phyloP scores from a whole-genome alignment of 2,329 filamentous ascomycete genomes.

The Talaromyces sp. region DNA sequence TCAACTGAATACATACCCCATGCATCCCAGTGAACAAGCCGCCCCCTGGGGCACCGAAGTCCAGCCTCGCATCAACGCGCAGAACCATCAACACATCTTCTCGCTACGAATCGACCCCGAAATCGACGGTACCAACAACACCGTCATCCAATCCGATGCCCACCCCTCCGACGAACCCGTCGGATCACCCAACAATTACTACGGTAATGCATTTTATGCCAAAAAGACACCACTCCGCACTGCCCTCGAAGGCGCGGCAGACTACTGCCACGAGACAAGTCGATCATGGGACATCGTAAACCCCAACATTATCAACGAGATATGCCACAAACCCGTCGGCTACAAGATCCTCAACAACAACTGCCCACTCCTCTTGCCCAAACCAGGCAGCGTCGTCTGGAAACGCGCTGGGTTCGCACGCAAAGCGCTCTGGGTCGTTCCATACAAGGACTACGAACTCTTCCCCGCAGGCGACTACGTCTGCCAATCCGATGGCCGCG shows the following conservation, averaged over 20 bases:
- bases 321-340: constrained; percentile 76
- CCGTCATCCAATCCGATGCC: constrained; percentile 78
- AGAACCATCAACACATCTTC: constrained; percentile 96
- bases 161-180: constrained; percentile 67
- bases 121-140: constrained; percentile 80
- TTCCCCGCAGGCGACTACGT: constrained; percentile 60
- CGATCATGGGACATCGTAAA: constrained; percentile 94
- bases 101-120: constrained; percentile 84
- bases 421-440: constrained; percentile 73
- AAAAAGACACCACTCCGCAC: constrained; percentile 77
- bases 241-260: constrained; percentile 63
- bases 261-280: constrained; percentile 76
- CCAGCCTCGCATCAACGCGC: constrained; percentile 84
- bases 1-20: constrained; percentile 85
- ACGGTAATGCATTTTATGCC: constrained; percentile 86
- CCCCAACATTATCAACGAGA: constrained; percentile 73
- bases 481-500: constrained; percentile 53
- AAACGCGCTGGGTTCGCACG: constrained; percentile 84
- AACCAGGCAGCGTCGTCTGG: constrained; percentile 77
- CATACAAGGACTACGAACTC: constrained; percentile 57
- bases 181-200: constrained; percentile 75
- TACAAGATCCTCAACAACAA: constrained; percentile 91
- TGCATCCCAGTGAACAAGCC: constrained; percentile 75
- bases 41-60: constrained; percentile 89
- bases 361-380: constrained; percentile 72